Evolutionary conservation across 495 filamentous ascomycete species (phyloP).

Genomic region (Xylaria bambusicola): DNA sequence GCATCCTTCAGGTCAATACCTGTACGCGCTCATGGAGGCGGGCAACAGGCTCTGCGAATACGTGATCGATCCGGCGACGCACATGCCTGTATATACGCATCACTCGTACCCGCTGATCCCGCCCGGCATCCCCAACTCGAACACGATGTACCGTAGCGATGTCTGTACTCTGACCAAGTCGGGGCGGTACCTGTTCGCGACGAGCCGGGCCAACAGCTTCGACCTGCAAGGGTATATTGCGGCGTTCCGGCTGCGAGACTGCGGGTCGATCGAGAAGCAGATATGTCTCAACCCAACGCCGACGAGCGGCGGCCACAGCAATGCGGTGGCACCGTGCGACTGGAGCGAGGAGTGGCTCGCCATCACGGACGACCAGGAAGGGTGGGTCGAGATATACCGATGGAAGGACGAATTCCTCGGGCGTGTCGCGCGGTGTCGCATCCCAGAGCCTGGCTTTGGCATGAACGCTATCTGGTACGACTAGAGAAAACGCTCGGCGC

Average conservation of each 20-base stretch:
- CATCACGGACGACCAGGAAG: conserved; percentile 80
- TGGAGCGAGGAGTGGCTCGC: conserved; percentile 86
- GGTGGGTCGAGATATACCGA: conserved; percentile 82
- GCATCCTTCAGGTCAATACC: conserved; percentile 70
- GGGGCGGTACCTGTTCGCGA: conserved; percentile 74
- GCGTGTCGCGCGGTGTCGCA: conserved; percentile 70
- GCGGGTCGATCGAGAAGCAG: conserved; percentile 72
- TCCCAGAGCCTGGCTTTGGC: conserved; percentile 79
- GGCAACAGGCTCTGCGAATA: conserved; percentile 80
- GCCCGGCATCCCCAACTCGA: conserved; percentile 55
- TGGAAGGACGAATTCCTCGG: conserved; percentile 78
- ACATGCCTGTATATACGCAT: conserved; percentile 80
- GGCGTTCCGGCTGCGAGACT: conserved; percentile 69
- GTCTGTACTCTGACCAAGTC: conserved; percentile 69
- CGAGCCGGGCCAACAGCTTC: conserved; percentile 73
- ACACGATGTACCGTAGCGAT: conserved; percentile 72
- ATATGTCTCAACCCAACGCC: conserved; percentile 79
- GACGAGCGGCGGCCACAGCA: conserved; percentile 82
- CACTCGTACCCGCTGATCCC: conserved; percentile 76
- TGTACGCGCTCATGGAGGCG: conserved; percentile 84
- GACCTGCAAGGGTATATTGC: conserved; percentile 78
- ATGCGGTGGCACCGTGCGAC: conserved; percentile 75
- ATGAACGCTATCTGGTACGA: conserved; percentile 95
- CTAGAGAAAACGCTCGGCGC: conserved; percentile 35
- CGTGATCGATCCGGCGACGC: conserved; percentile 72